These are phyloP conservation scores for Cyclotella distinguenda DNA, from an alignment of 108 stramenopile species.

Conservation along the genomic window DNA sequence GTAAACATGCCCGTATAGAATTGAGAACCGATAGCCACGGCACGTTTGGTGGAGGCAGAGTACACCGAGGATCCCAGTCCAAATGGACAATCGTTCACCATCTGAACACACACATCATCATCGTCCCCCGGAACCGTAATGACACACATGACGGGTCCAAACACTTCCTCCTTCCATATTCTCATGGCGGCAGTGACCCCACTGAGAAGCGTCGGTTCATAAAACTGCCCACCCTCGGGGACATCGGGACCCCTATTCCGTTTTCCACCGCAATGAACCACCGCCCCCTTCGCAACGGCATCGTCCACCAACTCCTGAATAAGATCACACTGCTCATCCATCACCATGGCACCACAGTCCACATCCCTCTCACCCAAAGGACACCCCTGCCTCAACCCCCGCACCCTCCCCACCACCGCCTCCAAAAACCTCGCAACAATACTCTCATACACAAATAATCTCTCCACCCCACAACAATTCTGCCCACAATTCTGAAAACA, in stretches of 20 bases:
- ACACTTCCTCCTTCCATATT: slow-evolving; percentile 96
- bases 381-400: slow-evolving; percentile 80
- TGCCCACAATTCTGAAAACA: slow-evolving; percentile 97
- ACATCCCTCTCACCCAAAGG: slow-evolving; percentile 74
- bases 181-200: slow-evolving; percentile 91
- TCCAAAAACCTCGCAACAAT: slow-evolving; percentile 74
- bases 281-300: slow-evolving; percentile 95
- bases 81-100: slow-evolving; percentile 90
- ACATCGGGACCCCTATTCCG: slow-evolving; percentile 45
- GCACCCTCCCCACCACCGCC: slow-evolving; percentile 55
- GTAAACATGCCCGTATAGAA: slow-evolving; percentile 95
- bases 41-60: slow-evolving; percentile 67
- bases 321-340: slow-evolving; percentile 80
- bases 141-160: slow-evolving; percentile 98
- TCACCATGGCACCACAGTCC: slow-evolving; percentile 94
- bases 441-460: slow-evolving; percentile 95
- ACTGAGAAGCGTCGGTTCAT: slow-evolving; percentile 91
- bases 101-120: slow-evolving; percentile 80
- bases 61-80: slow-evolving; percentile 94
- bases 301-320: slow-evolving; percentile 93
- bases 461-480: slow-evolving; percentile 98
- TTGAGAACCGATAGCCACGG: slow-evolving; percentile 77
- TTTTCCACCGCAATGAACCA: slow-evolving; percentile 88
- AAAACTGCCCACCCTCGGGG: slow-evolving; percentile 83
- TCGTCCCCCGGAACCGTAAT: slow-evolving; percentile 83